Evolutionary conservation across 805 yeast genomes (phyloP).

Genomic region (Zygoascus bituminiphila): DNA sequence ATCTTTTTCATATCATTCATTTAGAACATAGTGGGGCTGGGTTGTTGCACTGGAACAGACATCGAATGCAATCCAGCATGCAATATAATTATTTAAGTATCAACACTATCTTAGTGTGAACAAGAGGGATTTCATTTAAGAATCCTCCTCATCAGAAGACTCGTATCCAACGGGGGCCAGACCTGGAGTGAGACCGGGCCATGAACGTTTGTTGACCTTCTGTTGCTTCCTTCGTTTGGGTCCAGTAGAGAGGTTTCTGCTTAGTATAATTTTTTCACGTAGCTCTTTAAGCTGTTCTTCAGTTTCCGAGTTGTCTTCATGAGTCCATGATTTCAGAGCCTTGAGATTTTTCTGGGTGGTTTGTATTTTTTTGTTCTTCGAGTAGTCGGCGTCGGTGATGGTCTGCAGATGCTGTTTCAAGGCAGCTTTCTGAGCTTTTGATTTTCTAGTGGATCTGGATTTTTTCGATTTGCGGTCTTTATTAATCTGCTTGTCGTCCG

Average conservation of each 20-base stretch:
- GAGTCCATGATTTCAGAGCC: constrained; percentile 9
- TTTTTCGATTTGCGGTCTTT: constrained; percentile 4
- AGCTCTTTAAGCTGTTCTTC: constrained; percentile 12
- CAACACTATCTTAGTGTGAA: background rate
- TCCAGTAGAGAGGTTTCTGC: constrained; percentile 1
- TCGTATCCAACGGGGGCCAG: constrained; percentile 24
- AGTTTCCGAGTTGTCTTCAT: background rate
- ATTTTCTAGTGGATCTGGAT: constrained; percentile 9
- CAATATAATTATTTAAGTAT: background rate
- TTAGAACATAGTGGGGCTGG: no score
- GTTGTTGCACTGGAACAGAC: background rate
- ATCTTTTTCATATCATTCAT: background rate
- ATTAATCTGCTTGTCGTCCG: background rate
- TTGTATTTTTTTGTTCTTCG: background rate
- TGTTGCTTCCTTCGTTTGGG: background rate
- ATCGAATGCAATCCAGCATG: background rate
- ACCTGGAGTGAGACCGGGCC: constrained; percentile 23
- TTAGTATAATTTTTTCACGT: constrained; percentile 7
- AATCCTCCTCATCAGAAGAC: constrained; percentile 12
- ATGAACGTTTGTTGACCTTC: background rate
- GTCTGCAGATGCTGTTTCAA: constrained; percentile 13
- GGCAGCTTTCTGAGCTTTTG: constrained; percentile 13
- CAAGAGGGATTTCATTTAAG: no score
- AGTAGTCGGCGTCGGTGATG: constrained; percentile 6
- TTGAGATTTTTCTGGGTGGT: constrained; percentile 1